phyloP scores from a whole-genome alignment of 306 rosid species.

The Amphicarpaea edgeworthii region DNA sequence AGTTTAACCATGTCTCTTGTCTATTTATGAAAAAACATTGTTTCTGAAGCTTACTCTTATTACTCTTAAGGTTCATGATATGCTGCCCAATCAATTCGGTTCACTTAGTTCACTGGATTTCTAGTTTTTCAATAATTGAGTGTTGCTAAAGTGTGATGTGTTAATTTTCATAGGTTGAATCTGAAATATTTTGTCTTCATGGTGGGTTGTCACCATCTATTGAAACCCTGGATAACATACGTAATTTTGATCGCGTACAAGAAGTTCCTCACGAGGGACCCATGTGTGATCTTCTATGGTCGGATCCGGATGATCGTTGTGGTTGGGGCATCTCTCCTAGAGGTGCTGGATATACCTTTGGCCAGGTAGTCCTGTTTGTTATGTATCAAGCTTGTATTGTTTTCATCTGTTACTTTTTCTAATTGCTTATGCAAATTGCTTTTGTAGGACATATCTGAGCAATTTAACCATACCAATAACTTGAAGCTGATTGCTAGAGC shows the following conservation, averaged over 20 bases:
- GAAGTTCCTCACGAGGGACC: slow-evolving; percentile 99
- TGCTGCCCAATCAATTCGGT: background rate
- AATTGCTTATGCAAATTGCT: slow-evolving; percentile 20
- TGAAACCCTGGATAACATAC: slow-evolving; percentile 91
- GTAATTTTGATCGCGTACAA: slow-evolving; percentile 97
- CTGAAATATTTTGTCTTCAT: slow-evolving; percentile 93
- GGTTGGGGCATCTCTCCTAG: slow-evolving; percentile 99
- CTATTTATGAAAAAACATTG: background rate
- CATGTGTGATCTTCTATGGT: slow-evolving; percentile 97
- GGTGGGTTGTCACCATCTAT: slow-evolving; percentile 97
- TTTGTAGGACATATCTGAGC: slow-evolving; percentile 90
- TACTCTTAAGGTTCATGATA: slow-evolving; percentile 3
- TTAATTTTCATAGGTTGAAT: slow-evolving; percentile 73
- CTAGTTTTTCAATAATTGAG: slow-evolving; percentile 18
- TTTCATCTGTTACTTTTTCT: slow-evolving; percentile 1
- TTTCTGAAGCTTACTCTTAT: background rate
- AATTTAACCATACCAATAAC: slow-evolving; percentile 91
- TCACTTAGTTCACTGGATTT: slow-evolving; percentile 16
- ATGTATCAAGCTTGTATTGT: background rate
- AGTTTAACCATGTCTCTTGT: background rate
- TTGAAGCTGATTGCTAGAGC: slow-evolving; percentile 97
- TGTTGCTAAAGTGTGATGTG: slow-evolving; percentile 28
- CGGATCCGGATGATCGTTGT: slow-evolving; percentile 96
- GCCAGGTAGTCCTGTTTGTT: slow-evolving; percentile 68
- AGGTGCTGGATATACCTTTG: slow-evolving; percentile 96